These are phyloP conservation scores for Areca catechu DNA, from an alignment of 176 grass and related monocot genomes.

Conservation along the genomic window DNA sequence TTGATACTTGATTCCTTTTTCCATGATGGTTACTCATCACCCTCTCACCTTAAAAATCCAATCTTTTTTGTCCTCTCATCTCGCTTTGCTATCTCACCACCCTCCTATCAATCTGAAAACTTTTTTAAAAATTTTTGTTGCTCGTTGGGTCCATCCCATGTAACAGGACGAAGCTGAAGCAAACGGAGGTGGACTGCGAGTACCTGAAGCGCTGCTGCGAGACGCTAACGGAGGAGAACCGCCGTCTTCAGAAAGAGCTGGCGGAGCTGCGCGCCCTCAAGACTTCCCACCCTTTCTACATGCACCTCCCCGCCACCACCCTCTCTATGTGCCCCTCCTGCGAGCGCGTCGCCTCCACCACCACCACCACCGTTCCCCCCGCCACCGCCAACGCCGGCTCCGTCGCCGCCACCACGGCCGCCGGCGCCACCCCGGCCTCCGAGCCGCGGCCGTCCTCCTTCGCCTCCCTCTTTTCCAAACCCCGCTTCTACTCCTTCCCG, in stretches of 20 bases:
- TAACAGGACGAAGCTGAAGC: conserved; percentile 97
- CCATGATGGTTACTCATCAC: too few relatives aligned
- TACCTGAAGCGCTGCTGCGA: conserved; percentile 99
- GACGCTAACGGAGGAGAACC: conserved; percentile 98
- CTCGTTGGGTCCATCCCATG: too few relatives aligned
- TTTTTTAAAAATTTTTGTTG: too few relatives aligned
- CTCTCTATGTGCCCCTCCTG: conserved; percentile 98
- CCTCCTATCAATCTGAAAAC: too few relatives aligned
- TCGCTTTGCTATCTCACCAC: too few relatives aligned
- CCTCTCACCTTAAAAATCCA: too few relatives aligned
- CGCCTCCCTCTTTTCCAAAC: conserved; percentile 53
- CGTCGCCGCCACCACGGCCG: conserved; percentile 14
- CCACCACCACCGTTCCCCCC: conserved; percentile 5
- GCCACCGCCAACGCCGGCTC: neutral
- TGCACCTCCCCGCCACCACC: conserved; percentile 86
- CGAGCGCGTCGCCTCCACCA: conserved; percentile 51
- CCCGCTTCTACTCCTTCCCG: conserved; percentile 13
- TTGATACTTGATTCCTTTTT: too few relatives aligned
- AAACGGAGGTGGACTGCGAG: conserved; percentile 96
- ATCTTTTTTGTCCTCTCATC: too few relatives aligned
- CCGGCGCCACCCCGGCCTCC: neutral
- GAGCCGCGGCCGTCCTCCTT: conserved; percentile 52
- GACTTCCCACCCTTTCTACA: conserved; percentile 73
- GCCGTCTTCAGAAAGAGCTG: conserved; percentile 88
- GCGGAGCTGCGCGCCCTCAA: conserved; percentile 81